A percentile compares a stretch with the other conserved stretches of the same genome.
phyloP scores from a whole-genome alignment of 2,329 filamentous ascomycete species.

The Coniochaeta pulveracea region DNA sequence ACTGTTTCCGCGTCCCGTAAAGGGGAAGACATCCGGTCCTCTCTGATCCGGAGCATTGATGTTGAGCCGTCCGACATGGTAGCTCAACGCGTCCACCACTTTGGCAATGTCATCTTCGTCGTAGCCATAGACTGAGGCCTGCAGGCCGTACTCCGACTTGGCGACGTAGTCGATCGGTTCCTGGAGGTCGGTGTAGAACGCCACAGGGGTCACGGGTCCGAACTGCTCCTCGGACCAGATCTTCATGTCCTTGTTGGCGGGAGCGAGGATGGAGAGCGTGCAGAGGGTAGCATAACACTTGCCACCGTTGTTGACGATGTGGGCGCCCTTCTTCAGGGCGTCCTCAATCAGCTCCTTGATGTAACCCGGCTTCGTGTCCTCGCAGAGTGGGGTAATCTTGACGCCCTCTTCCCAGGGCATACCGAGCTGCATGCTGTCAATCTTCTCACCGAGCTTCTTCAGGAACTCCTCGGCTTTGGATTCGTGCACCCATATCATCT shows the following conservation, averaged over 20 bases:
- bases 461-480: constrained; percentile 1
- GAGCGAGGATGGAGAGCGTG: constrained; percentile 3
- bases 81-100: constrained; percentile 1
- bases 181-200: constrained; percentile 2
- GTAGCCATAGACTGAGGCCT: constrained; percentile 2
- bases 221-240: constrained; percentile 3
- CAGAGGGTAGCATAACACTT: constrained; percentile 2
- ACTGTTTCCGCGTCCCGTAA: neutral
- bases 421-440: neutral
- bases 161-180: constrained; percentile 2
- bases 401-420: constrained; percentile 3
- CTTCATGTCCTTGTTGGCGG: constrained; percentile 3
- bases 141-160: constrained; percentile 1
- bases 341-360: constrained; percentile 4
- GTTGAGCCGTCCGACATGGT: constrained; percentile 1
- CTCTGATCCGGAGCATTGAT: constrained; percentile 1
- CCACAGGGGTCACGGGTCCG: constrained; percentile 3
- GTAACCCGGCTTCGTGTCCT: constrained; percentile 1
- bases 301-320: constrained; percentile 4
- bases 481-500: constrained; percentile 3
- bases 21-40: constrained; percentile 1
- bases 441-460: constrained; percentile 1
- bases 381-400: constrained; percentile 2
- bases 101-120: neutral
- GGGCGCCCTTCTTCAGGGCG: constrained; percentile 2